Conservation (phyloP, 768 basidiomycete species). For the Amanita phalloides region DNA sequence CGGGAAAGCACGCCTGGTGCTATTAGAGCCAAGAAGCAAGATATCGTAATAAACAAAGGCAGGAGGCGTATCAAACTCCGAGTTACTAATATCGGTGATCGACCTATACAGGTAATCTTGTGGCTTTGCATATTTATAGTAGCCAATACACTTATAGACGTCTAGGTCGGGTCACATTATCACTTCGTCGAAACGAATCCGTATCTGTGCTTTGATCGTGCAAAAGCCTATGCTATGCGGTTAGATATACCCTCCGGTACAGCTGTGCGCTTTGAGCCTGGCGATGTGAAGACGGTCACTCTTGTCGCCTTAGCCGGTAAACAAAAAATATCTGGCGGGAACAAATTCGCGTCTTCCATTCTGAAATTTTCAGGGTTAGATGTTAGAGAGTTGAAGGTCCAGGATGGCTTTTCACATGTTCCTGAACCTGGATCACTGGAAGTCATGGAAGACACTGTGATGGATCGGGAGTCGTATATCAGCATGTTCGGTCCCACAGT, state of each 20-base stretch:
- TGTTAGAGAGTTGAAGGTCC: slow-evolving; percentile 36
- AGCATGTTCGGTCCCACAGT: slow-evolving; percentile 94
- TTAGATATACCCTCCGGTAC: slow-evolving; percentile 94
- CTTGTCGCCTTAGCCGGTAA: slow-evolving; percentile 72
- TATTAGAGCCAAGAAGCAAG: slow-evolving; percentile 51
- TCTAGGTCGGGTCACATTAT: slow-evolving; percentile 87
- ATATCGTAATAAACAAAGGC: slow-evolving; percentile 69
- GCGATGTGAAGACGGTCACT: slow-evolving; percentile 74
- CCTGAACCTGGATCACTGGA: slow-evolving; percentile 54
- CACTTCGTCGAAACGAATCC: slow-evolving; percentile 89
- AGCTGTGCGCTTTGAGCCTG: slow-evolving; percentile 94
- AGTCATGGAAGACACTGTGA: slow-evolving; percentile 38
- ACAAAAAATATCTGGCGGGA: slow-evolving; percentile 69
- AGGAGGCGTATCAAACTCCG: slow-evolving; percentile 56
- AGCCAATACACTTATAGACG: neutral
- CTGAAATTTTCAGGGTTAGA: slow-evolving; percentile 34
- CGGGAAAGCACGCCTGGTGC: slow-evolving; percentile 62
- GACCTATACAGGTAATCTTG: slow-evolving; percentile 72
- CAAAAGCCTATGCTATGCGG: slow-evolving; percentile 68
- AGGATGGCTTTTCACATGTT: slow-evolving; percentile 59
- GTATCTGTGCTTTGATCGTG: slow-evolving; percentile 73
- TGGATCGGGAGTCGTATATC: slow-evolving; percentile 68
- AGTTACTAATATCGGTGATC: slow-evolving; percentile 87
- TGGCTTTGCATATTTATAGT: slow-evolving; percentile 4
- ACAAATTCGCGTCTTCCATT: slow-evolving; percentile 51